phyloP scores from a whole-genome alignment of 345 rosid species.

The Aquilaria malaccensis region DNA sequence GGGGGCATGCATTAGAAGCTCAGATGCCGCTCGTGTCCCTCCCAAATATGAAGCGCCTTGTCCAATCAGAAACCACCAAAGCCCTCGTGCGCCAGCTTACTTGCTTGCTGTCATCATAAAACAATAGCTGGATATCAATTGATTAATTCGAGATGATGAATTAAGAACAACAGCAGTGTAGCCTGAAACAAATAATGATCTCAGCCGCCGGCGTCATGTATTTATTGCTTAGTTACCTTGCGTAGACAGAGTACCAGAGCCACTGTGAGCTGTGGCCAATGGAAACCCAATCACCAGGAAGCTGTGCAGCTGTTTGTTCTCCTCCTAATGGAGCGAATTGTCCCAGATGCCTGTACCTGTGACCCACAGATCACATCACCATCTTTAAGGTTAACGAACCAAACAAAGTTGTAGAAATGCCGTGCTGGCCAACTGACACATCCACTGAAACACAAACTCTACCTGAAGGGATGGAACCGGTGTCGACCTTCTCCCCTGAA shows the following conservation, averaged over 20 bases:
- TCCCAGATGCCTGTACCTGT: constrained; percentile 88
- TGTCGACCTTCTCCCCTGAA: constrained; percentile 96
- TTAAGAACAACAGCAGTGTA: no score
- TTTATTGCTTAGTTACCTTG: constrained; percentile 40
- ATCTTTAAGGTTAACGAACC: not conserved
- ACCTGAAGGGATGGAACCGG: constrained; percentile 95
- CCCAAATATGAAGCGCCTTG: constrained; percentile 81
- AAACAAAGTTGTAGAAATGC: not conserved
- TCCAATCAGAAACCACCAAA: constrained; percentile 83
- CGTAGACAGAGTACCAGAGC: constrained; percentile 98
- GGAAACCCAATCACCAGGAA: constrained; percentile 96
- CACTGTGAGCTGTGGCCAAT: constrained; percentile 89
- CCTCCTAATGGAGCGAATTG: constrained; percentile 98
- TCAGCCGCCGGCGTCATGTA: no score
- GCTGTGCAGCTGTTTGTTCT: constrained; percentile 96
- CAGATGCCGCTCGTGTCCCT: constrained; percentile 88
- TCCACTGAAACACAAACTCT: not conserved
- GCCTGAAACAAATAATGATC: no score
- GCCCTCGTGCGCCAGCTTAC: constrained; percentile 98
- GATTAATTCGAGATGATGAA: no score
- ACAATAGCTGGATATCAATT: not conserved
- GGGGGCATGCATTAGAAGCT: constrained; percentile 2
- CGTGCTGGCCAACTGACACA: not conserved
- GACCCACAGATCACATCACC: not conserved
- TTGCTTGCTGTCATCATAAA: constrained; percentile 59